A percentile compares a stretch with the other conserved stretches of the same genome.
Conservation (phyloP, 148 eudicot genomes). For the Simmondsia chinensis region DNA sequence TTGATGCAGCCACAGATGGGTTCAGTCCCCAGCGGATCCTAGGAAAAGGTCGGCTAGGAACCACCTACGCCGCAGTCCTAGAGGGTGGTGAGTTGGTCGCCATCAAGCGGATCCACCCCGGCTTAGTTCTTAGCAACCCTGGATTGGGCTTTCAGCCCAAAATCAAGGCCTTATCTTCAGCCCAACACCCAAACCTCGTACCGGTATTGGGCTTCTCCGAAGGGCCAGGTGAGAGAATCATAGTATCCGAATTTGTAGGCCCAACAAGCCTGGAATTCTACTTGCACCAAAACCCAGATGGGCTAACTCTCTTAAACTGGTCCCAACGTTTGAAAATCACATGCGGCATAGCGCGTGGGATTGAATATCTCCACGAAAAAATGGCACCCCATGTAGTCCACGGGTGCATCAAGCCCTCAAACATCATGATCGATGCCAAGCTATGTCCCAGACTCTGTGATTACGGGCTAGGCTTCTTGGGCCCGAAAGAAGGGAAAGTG, state of each 20-base stretch:
- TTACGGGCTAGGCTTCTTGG: conserved; percentile 69
- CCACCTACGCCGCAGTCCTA: conserved; percentile 51
- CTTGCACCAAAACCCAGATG: conserved; percentile 41
- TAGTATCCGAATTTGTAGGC: conserved; percentile 50
- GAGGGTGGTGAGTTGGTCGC: conserved; percentile 43
- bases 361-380: conserved; percentile 78
- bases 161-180: conserved; percentile 53
- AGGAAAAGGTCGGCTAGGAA: conserved; percentile 74
- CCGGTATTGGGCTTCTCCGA: conserved; percentile 73
- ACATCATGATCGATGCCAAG: conserved; percentile 56
- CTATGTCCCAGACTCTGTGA: conserved; percentile 60
- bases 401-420: conserved; percentile 75
- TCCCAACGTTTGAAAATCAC: conserved; percentile 43
- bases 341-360: conserved; percentile 61
- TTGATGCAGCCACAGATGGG: conserved; percentile 61
- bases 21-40: conserved; percentile 55
- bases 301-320: conserved; percentile 49
- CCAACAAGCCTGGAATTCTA: conserved; percentile 67
- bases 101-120: conserved; percentile 62
- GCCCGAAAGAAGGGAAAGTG: conserved; percentile 19
- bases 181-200: conserved; percentile 57
- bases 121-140: conserved; percentile 50
- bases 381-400: conserved; percentile 68
- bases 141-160: conserved; percentile 48
- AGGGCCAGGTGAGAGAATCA: conserved; percentile 81